phyloP scores from a whole-genome alignment of 2,329 filamentous ascomycete genomes.

The Cercospora berteroae region DNA sequence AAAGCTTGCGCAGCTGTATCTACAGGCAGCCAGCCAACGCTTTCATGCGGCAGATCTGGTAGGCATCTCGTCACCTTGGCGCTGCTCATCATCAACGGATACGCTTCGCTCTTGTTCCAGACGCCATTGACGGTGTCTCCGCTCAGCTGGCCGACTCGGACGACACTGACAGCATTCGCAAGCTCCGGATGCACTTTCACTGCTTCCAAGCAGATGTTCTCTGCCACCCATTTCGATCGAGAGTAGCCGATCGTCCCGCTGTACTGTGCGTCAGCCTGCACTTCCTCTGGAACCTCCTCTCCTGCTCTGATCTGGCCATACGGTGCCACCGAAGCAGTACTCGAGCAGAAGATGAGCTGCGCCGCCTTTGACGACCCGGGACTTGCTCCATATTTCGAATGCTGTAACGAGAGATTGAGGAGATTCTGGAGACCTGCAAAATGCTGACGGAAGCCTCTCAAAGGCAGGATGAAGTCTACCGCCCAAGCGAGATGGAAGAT shows the following conservation, averaged over 20 bases:
- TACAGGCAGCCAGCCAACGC: constrained; percentile 49
- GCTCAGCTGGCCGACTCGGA: constrained; percentile 50
- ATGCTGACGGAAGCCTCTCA: constrained; percentile 55
- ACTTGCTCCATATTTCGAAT: constrained; percentile 16
- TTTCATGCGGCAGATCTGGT: constrained; percentile 41
- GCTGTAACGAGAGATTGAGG: constrained; percentile 45
- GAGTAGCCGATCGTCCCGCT: constrained; percentile 56
- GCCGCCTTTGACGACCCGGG: constrained; percentile 20
- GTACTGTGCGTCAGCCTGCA: constrained; percentile 44
- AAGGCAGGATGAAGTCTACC: constrained; percentile 61
- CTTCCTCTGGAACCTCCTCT: constrained; percentile 43
- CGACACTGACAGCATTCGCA: constrained; percentile 43
- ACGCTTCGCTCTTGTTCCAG: constrained; percentile 53
- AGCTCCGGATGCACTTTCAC: constrained; percentile 30
- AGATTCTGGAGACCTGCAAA: constrained; percentile 53
- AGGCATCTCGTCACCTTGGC: constrained; percentile 41
- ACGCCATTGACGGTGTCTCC: constrained; percentile 45
- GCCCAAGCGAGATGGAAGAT: constrained; percentile 65
- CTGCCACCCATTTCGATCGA: constrained; percentile 59
- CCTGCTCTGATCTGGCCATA: constrained; percentile 34
- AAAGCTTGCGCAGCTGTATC: constrained; percentile 47
- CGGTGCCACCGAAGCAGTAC: constrained; percentile 43
- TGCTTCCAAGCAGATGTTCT: constrained; percentile 51
- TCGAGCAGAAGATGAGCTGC: constrained; percentile 52
- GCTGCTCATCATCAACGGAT: constrained; percentile 50